phyloP scores from a whole-genome alignment of 1,284 basidiomycete genomes.

The Irpex rosettiformis region DNA sequence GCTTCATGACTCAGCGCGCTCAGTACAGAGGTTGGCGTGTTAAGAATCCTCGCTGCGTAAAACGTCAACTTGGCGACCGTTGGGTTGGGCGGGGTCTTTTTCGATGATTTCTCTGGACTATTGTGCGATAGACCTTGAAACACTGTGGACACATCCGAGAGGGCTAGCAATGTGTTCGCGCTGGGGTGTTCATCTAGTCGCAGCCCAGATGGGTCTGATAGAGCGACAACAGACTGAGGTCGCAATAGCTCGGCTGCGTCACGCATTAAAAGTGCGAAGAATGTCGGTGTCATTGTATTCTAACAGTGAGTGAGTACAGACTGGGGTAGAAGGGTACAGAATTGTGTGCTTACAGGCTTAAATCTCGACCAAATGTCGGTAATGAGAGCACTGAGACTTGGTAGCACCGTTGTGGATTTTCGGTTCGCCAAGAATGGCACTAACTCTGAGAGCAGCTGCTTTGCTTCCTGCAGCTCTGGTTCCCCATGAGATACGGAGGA shows the following conservation, averaged over 20 bases:
- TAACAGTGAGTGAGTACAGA: slow-evolving; percentile 24
- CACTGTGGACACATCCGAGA: slow-evolving; percentile 50
- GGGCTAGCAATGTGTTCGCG: slow-evolving; percentile 37
- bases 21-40: slow-evolving; percentile 37
- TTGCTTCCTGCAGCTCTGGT: slow-evolving; percentile 43
- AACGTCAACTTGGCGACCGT: slow-evolving; percentile 52
- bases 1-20: slow-evolving; percentile 42
- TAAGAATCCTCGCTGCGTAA: slow-evolving; percentile 51
- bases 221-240: slow-evolving; percentile 34
- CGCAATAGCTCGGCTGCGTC: slow-evolving; percentile 51
- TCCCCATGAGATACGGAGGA: slow-evolving; percentile 33
- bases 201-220: slow-evolving; percentile 9
- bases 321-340: neutral
- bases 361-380: slow-evolving; percentile 62
- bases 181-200: slow-evolving; percentile 34
- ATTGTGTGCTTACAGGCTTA: slow-evolving; percentile 38
- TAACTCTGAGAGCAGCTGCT: slow-evolving; percentile 42
- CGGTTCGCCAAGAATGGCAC: slow-evolving; percentile 62
- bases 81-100: slow-evolving; percentile 31
- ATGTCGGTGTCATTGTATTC: slow-evolving; percentile 41
- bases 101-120: slow-evolving; percentile 7
- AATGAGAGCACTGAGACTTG: slow-evolving; percentile 46
- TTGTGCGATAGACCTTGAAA: slow-evolving; percentile 26
- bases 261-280: slow-evolving; percentile 48
- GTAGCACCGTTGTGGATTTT: slow-evolving; percentile 47